phyloP scores from a whole-genome alignment of 2,329 filamentous ascomycete genomes.

The Ophiostoma australiae region DNA sequence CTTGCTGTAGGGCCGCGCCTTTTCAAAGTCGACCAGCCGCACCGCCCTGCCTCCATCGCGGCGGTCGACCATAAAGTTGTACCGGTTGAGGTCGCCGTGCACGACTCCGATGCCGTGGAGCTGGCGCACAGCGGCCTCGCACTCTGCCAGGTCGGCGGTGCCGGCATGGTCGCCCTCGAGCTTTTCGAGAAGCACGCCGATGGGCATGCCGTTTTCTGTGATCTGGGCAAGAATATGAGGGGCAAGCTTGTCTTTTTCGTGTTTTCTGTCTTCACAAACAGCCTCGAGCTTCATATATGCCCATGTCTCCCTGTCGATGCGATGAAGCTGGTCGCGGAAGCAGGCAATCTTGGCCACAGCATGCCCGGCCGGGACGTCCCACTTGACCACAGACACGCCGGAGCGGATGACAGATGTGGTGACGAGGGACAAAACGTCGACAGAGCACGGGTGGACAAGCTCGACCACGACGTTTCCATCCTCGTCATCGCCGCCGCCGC shows the following conservation, averaged over 20 bases:
- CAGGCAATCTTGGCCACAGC: conserved; percentile 10
- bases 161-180: conserved; percentile 2
- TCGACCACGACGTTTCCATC: not conserved
- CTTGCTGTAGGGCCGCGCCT: not conserved
- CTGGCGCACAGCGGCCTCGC: not conserved
- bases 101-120: not conserved
- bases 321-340: conserved; percentile 3
- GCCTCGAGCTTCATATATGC: not conserved
- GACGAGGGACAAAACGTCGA: not conserved
- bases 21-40: conserved; percentile 11
- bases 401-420: not conserved
- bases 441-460: not conserved
- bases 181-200: not conserved
- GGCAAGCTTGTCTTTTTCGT: not conserved
- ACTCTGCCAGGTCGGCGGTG: not conserved
- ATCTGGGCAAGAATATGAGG: not conserved
- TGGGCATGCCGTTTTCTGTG: not conserved
- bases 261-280: not conserved
- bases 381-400: not conserved
- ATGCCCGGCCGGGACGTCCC: not conserved
- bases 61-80: not conserved
- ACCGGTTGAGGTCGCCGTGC: conserved; percentile 9
- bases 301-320: not conserved
- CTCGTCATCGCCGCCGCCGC: not conserved
- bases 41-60: not conserved